These are phyloP conservation scores for Aspergillus ellipticus DNA, from an alignment of 495 filamentous ascomycete species.

Conservation along the genomic window DNA sequence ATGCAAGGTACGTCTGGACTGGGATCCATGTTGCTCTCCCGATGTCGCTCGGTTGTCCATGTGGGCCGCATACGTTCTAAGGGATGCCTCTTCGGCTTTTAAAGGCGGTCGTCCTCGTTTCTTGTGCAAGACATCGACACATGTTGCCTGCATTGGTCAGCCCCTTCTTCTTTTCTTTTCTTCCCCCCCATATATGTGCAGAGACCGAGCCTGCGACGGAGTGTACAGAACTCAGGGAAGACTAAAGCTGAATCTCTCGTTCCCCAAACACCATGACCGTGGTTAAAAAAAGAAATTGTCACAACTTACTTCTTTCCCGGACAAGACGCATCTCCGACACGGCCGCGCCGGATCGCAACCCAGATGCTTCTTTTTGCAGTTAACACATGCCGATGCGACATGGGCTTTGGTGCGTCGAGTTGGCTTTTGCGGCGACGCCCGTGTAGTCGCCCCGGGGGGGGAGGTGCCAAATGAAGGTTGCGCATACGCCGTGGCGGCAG, in stretches of 20 bases:
- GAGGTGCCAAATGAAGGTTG: constrained; percentile 24
- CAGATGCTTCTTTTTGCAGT: constrained; percentile 95
- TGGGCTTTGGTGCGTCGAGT: constrained; percentile 90
- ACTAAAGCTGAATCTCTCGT: too few relatives aligned
- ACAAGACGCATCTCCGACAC: constrained; percentile 58
- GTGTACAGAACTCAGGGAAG: too few relatives aligned
- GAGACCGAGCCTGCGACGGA: too few relatives aligned
- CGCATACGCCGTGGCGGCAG: constrained; percentile 28
- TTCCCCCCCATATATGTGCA: too few relatives aligned
- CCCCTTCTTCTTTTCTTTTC: too few relatives aligned
- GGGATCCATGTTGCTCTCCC: constrained; percentile 26
- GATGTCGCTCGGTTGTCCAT: constrained; percentile 25
- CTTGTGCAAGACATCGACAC: constrained; percentile 93
- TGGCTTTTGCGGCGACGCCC: constrained; percentile 51
- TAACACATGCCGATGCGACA: constrained; percentile 93
- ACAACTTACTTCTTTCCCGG: constrained; percentile 60
- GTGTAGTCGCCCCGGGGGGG: constrained; percentile 20
- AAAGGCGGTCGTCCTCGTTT: constrained; percentile 89
- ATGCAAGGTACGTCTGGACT: constrained; percentile 33
- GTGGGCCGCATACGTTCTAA: constrained; percentile 34
- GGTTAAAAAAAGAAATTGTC: too few relatives aligned
- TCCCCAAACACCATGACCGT: too few relatives aligned
- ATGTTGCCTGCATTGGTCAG: constrained; percentile 59
- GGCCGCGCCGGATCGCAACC: constrained; percentile 67
- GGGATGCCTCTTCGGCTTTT: constrained; percentile 67